Conservation (phyloP, 2,329 filamentous ascomycete species). For the Trichoderma sp. region DNA sequence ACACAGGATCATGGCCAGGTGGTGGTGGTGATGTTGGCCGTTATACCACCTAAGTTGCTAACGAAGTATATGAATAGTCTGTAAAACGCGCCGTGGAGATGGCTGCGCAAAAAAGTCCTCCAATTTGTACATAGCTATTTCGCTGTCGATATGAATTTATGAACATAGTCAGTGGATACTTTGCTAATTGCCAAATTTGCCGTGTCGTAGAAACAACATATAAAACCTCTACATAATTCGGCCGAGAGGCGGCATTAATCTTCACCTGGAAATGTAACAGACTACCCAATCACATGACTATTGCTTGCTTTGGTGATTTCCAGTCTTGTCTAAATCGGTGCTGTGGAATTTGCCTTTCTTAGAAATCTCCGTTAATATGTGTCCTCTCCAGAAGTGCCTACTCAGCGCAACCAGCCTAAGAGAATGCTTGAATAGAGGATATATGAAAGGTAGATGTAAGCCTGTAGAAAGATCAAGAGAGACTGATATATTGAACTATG, state of each 20-base stretch:
- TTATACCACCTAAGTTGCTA: constrained; percentile 33
- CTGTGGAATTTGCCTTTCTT: neutral
- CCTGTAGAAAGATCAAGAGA: neutral
- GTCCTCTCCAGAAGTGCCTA: neutral
- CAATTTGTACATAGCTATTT: neutral
- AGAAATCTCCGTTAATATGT: neutral
- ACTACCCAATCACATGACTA: neutral
- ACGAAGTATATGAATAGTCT: neutral
- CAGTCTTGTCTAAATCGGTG: neutral
- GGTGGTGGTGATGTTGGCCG: constrained; percentile 37
- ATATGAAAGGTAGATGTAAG: neutral
- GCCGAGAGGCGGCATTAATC: neutral
- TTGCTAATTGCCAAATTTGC: no score
- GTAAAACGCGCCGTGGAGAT: neutral
- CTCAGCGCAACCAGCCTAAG: neutral
- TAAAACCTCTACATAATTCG: neutral
- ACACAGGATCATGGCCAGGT: constrained; percentile 35
- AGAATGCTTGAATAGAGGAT: neutral
- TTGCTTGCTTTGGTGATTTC: neutral
- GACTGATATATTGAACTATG: neutral
- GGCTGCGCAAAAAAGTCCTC: neutral
- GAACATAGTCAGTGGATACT: no score
- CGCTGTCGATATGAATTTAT: neutral
- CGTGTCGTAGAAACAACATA: neutral
- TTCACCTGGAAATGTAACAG: neutral